Evolutionary conservation across 805 yeast genomes (phyloP), one percentile per base, ranked within the genome.

Genomic region (Nakazawaea laoshanensis): DNA sequence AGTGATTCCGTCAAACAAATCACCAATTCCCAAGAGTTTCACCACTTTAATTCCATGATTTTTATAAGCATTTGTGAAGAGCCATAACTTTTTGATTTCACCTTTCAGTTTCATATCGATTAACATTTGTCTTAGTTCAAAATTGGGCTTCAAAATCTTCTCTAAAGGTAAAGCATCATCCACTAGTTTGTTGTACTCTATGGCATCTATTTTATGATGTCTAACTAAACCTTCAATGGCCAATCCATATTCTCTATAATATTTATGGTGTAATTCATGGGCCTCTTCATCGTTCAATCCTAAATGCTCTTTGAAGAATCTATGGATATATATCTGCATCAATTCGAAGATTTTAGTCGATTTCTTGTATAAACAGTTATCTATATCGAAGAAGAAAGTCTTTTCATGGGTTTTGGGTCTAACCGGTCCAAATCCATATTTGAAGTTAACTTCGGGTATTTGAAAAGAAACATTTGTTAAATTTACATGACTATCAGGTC

Each of bases 161-260:
- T 85, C 88, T 48, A 89, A 65, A 7, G 96, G 96, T 29, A 89
- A 63, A 1, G 96, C 77, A 52, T 89, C 98, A 57, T 89, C 98
- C 11, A 89, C 97, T 44, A 79, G 70, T 29, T 68, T 65, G 55
- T 89, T 89, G 58, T 89, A 89, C 43, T 84, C 92, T 55, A 89
- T 49, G 5, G 96, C 96, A 52, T 89, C 82, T 14, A 88, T 82
- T 42, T 75, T 74, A 46, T 74, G 77, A 44, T 70, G 61, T 40
- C 78, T 57, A 7, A 74, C 81, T 29, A 89, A 63, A 0, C 98
- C 98, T 55, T 89, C 95, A 32, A 89, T 74, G 0, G 97, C 96
- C 39, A 89, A 65, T 2, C 98, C 98, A 48, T 87, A 89, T 29
- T 81, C 79, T 45, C 73, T 73, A 52, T 89, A 92, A 59, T 89